Evolutionary conservation across 139 green algal species (phyloP), one percentile per base, ranked within the genome.

Genomic region (Chlorella sorokiniana): DNA sequence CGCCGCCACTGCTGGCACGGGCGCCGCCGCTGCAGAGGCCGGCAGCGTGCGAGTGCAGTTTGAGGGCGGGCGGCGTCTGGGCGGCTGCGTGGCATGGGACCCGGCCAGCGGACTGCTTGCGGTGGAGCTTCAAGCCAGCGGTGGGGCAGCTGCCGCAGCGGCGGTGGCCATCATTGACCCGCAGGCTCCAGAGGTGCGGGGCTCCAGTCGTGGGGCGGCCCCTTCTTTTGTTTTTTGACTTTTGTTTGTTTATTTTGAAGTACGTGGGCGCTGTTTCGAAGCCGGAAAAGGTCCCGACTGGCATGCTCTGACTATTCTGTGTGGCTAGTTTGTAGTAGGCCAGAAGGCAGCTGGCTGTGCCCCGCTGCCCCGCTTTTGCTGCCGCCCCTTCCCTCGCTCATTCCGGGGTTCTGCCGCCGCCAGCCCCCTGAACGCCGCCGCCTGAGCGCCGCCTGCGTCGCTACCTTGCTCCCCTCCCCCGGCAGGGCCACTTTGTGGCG

Each of bases 51-150:
- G 40, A 16, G 31, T 63, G 31, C 51, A 62, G 63, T 78, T 78
- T 35, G 41, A 9, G 11, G 69, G 54, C 5, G n/a, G 40, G 33
- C 52, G 56, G 38, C 41, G 68, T 7, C 54, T 84, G 40, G 69
- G 52, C 1, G 38, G 35, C 6, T 37, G 31, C 3, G 48, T 84
- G n/a, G 68, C 69, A 1, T 84, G 79, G 79, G 68, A 79, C 31
- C 9, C n/a, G 2, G 59, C 22, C 25, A 78, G 41, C n/a, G 67
- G 72, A n/a, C 31, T 84, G 68, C 54, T 84, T 40, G 79, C 79
- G 0, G 79, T 63, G 33, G 69, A 79, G 41, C 52, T 84, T 29
- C 40, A 59, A 31, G 35, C 37, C 64, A 25, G 40, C 2, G 33
- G 44, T 23, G 63, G 37, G 37, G 22, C 1, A 23, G 64, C 31